Base-by-base conservation (phyloP, 1,284 basidiomycete genomes). In the Puccinia polysora region DNA sequence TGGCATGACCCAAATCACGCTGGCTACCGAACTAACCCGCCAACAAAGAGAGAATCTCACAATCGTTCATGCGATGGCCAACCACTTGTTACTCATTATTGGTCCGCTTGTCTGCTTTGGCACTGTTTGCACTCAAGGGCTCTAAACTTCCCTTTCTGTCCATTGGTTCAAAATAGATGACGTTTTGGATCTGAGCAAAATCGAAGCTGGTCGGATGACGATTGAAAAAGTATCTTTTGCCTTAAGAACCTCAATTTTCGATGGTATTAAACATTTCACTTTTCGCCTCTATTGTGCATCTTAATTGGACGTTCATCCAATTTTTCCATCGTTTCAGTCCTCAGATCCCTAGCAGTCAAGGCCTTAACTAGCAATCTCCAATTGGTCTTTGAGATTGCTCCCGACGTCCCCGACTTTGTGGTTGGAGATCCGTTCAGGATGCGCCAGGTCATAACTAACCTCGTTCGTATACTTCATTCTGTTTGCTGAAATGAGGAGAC, bases 161-260 rank as follows among this genome's bases (percentile, higher is more conserved):
- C 30, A 10, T 15, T 47, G 10, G n/a, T 47, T 68, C 18, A 2
- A 7, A 8, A 43, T 14, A 69, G 92, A 97, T 80, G 93, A 96
- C 81, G 96, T 97, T 77, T 85, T 96, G 83, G 93, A 97, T 84
- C 96, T 97, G 76, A 96, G 92, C 32, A 97, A 97, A 86, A 95
- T 95, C 77, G 95, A 98, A 82, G 95, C 95, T 55, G 96, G 96
- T 73, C 88, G 96, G 23, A 98, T 98, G 96, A 97, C 93, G 2
- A 97, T 98, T 87, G 96, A 99, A 81, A 90, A 94, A 73, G 94
- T 97, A 43, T 90, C 94, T 0, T 99, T 95, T 82, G 97, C 94
- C n/a, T 85, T 97, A 36, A 89, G 96, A 36, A 88, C 94, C 76
- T 96, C 93, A 8, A 91, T 97, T 64, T 98, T 97, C 79, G 91